phyloP scores from a whole-genome alignment of 2,329 filamentous ascomycete genomes.

The Claviceps humidiphila region DNA sequence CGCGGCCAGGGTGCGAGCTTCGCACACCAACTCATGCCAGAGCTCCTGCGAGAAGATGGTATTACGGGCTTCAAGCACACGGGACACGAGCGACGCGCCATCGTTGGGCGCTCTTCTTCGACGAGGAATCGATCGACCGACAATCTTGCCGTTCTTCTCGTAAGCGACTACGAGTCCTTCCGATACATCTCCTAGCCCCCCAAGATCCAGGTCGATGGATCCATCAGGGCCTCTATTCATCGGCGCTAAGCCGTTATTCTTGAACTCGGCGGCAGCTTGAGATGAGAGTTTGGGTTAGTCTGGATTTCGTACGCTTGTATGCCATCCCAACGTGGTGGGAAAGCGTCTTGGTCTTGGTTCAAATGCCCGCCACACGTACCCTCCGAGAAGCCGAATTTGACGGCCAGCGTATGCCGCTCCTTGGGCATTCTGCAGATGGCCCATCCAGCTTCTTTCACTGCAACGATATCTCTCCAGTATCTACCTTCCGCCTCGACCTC shows the following conservation, averaged over 20 bases:
- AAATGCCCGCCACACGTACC: conserved; percentile 23
- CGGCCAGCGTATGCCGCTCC: conserved; percentile 62
- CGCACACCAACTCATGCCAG: conserved; percentile 77
- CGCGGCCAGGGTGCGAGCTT: conserved; percentile 59
- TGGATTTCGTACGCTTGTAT: too few species aligned
- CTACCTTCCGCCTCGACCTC: conserved; percentile 70
- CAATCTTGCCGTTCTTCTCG: conserved; percentile 39
- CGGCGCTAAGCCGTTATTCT: conserved; percentile 64
- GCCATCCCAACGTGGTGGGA: not conserved
- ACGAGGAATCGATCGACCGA: conserved; percentile 42
- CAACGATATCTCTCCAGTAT: conserved; percentile 81
- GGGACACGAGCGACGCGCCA: conserved; percentile 43
- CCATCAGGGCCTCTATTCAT: conserved; percentile 65
- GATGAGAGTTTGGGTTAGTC: not conserved
- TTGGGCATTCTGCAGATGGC: conserved; percentile 65
- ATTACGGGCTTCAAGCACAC: conserved; percentile 63
- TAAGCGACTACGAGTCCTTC: conserved; percentile 57
- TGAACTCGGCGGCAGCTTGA: conserved; percentile 42
- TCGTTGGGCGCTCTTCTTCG: conserved; percentile 33
- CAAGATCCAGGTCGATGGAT: conserved; percentile 57
- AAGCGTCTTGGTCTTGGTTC: not conserved
- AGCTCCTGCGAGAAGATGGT: conserved; percentile 75
- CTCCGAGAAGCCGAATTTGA: conserved; percentile 82
- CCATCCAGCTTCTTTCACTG: conserved; percentile 76
- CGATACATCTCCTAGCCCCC: conserved; percentile 35